Base-by-base conservation (phyloP, 2,329 filamentous ascomycete species). In the Anisogramma anomala region DNA sequence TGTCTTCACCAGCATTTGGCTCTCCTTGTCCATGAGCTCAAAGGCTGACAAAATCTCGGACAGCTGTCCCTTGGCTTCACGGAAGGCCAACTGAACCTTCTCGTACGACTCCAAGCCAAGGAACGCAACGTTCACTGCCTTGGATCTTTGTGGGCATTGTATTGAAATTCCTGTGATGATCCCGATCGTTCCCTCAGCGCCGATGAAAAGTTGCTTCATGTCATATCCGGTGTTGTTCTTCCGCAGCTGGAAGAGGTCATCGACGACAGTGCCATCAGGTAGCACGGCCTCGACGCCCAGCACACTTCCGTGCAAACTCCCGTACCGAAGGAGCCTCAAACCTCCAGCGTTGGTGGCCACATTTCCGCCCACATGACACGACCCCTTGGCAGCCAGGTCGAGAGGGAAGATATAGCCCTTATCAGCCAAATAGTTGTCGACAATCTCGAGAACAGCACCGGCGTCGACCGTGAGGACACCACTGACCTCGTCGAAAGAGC, bases 221-320 rank as follows among this genome's bases (percentile, higher is more conserved):
- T 98, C 93, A 63, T 96, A 98, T 20, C 91, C 91, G 2, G 91
- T 98, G 67, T 98, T 98, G 71, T 98, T 96, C 71, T 98, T 98
- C 51, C 91, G 79, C 43, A 98, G 69, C 45, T 76, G 88, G 52
- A 77, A 82, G 23, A 98, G 77, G 53, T 95, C 87, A 53, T 96
- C 79, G 33, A 98, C 72, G 51, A 98, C 74, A 6, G 87, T 95
- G 40, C 91, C 91, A 57, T 98, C 85, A 1, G 91, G 85, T 30
- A 98, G 69, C 7, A 98, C 93, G 15, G 83, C 91, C 66, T 98
- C 89, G 38, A 98, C 71, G 19, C 91, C 91, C 13, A 98, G 71
- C 2, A 96, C 86, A 42, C 73, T 95, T 17, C 91, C 91, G 62
- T 98, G 91, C 49, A 98, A 68, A 60, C 85, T 94, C 38, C 91